Evolutionary conservation across 768 basidiomycete genomes (phyloP), one percentile per base, ranked within the genome.

Genomic region (Suillus hirtellus): DNA sequence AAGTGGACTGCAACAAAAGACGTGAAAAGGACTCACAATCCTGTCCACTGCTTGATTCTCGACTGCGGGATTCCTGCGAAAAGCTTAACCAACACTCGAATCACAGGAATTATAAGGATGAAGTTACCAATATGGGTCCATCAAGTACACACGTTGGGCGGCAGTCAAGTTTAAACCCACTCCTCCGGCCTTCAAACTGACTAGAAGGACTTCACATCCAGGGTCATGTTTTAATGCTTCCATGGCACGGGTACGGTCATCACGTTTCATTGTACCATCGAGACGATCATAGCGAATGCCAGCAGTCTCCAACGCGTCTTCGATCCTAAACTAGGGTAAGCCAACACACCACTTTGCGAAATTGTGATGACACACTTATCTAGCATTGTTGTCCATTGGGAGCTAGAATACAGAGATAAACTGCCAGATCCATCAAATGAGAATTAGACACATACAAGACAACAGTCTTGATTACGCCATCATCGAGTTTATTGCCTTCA

Each of bases 31-130:
- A 82, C 92, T 76, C 69, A 97, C 95, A 67, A 97, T 96, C 59
- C 96, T 92, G 78, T 99, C 97, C 35, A 98, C 93, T 21, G 96
- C 96, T 77, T 98, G 96, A 71, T 97, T 95, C 78, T 99, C 95
- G 6, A 96, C 95, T 21, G 95, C 95, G 17, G 95, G 95, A 70
- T 97, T 97, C 95, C 93, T 95, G 68, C 7, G 50, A 31, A 62
- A 27, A 19, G 42, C 21, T 37, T 52, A 60, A n/a, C 61, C 59
- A 56, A 52, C 47, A 40, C 64, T 46, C 60, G 34, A 43, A 43
- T 59, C 37, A 34, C 34, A 24, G 58, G 24, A 15, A 60, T 37
- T 65, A 15, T 44, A 21, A 17, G 31, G 55, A 24, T 53, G 49
- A 49, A 52, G 79, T 67, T 72, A 90, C 95, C 95, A 98, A 75